Evolutionary conservation across 2,329 filamentous ascomycete genomes (phyloP), one percentile per base, ranked within the genome.

Genomic region (Spiromastix sp.): DNA sequence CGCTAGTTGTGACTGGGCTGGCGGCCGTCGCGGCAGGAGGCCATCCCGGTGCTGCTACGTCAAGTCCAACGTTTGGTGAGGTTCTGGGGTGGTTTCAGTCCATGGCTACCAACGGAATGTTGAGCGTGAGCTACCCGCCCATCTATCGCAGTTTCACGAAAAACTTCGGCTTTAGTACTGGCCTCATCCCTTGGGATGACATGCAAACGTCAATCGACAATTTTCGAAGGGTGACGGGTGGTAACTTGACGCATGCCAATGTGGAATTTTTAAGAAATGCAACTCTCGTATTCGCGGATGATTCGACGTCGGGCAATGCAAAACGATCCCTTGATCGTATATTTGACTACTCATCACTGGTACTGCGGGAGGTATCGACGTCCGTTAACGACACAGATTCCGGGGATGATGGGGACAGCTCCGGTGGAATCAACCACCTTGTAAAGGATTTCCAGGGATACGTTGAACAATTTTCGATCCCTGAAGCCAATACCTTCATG

Each of bases 51-150:
- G 68, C 70, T 9, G 69, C 76, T 2, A 71, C 80, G 8, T 67
- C 79, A 26, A 91, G 85, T 48, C 91, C 91, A 17, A 84, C 80
- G 35, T 95, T 96, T 55, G 71, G 71, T 29, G 85, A 95, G 52
- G 78, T 93, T 31, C 72, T 94, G 46, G 78, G 80, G 42, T 93
- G 84, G 75, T 94, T 96, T 59, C 87, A 96, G 61, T 80, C 81
- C 32, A 82, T 96, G 70, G 86, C 91, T 18, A 81, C 91, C 67
- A 95, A 91, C 59, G 87, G 91, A 45, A 96, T 96, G 91, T 71
- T 94, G 56, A 93, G 84, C 40, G 87, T 93, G 49, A 75, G 79
- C 49, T 86, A 94, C 47, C 91, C 91, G 3, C 68, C 76, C 22
- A 77, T 96, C 24, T 96, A 96, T 64, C 77, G 79, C 47, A 89